These are phyloP conservation scores for Jaapia argillacea DNA, from an alignment of 768 basidiomycete species.

Conservation along the genomic window DNA sequence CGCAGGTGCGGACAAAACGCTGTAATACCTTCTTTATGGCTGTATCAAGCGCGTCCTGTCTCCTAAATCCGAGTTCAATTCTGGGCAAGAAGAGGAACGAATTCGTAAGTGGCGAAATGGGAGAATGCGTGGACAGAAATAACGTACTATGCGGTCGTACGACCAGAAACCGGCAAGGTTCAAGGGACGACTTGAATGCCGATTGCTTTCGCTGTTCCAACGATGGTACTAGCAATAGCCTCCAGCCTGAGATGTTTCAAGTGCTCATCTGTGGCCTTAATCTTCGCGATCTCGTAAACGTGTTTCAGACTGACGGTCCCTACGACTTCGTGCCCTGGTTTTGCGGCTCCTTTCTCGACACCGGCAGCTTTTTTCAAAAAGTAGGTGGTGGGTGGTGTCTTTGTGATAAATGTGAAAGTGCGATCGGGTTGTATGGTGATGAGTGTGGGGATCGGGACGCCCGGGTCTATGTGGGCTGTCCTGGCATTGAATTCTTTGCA, in stretches of 20 bases:
- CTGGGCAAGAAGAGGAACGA: no score
- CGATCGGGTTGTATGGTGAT: conserved; percentile 94
- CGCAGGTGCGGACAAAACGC: no score
- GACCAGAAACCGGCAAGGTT: conserved; percentile 14
- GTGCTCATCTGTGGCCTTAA: conserved; percentile 87
- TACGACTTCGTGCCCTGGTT: conserved; percentile 66
- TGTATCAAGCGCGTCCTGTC: no score
- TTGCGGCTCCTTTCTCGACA: conserved; percentile 83
- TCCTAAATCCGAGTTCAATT: no score
- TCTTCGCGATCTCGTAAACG: conserved; percentile 97
- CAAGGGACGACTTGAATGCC: conserved; percentile 88
- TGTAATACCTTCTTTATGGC: no score
- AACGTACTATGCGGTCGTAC: not conserved
- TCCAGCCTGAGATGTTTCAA: conserved; percentile 81
- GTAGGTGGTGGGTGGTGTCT: conserved; percentile 84
- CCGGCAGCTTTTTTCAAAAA: conserved; percentile 88
- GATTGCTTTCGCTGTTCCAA: conserved; percentile 82
- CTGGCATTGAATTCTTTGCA: conserved; percentile 99
- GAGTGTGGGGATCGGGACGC: conserved; percentile 83
- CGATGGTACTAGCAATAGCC: conserved; percentile 77
- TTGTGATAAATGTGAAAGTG: conserved; percentile 87
- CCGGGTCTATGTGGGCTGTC: conserved; percentile 78
- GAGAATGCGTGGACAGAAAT: not conserved
- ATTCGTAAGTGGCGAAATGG: no score
- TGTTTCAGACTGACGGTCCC: conserved; percentile 92